Evolutionary conservation across 1,139 yeast genomes (phyloP).

Genomic region (Yamadazyma jaroonii): DNA sequence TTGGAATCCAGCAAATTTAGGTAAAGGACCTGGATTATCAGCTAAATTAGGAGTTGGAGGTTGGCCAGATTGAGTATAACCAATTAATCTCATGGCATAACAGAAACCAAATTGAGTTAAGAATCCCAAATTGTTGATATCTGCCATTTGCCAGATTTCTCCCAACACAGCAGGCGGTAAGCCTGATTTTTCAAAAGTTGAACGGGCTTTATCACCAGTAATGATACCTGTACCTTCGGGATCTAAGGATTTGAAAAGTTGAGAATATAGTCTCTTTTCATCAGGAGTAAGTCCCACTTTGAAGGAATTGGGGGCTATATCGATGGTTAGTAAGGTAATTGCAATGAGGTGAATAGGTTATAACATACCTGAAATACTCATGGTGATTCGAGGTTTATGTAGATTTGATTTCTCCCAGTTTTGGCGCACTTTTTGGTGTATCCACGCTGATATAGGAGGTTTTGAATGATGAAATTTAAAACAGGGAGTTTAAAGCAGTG

Average conservation of each 20-base stretch:
- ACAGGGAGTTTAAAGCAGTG: too few relatives aligned
- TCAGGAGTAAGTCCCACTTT: constrained; percentile 66
- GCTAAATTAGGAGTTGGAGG: constrained; percentile 50
- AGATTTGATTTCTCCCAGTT: constrained; percentile 1
- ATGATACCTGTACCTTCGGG: constrained; percentile 76
- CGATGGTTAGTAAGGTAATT: constrained; percentile 1
- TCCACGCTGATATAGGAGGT: constrained; percentile 1
- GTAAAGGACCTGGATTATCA: constrained; percentile 57
- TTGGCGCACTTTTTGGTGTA: neutral
- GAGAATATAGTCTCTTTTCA: constrained; percentile 72
- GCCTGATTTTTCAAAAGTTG: constrained; percentile 83
- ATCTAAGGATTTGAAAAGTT: constrained; percentile 76
- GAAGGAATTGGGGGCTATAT: constrained; percentile 21
- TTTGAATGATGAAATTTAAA: neutral
- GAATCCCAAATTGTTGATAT: constrained; percentile 79
- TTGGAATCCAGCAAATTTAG: constrained; percentile 42
- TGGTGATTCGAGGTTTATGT: neutral
- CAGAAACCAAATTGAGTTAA: constrained; percentile 80
- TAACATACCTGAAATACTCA: constrained; percentile 3
- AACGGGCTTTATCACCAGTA: constrained; percentile 88
- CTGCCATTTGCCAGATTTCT: constrained; percentile 93
- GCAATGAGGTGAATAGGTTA: neutral
- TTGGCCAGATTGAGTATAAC: constrained; percentile 79
- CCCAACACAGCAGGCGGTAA: constrained; percentile 77
- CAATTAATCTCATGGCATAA: constrained; percentile 84